Percentiles rank a stretch among this genome's conserved stretches.
phyloP scores from a whole-genome alignment of 2,329 filamentous ascomycete species.

The Gaeumannomyces sp. region DNA sequence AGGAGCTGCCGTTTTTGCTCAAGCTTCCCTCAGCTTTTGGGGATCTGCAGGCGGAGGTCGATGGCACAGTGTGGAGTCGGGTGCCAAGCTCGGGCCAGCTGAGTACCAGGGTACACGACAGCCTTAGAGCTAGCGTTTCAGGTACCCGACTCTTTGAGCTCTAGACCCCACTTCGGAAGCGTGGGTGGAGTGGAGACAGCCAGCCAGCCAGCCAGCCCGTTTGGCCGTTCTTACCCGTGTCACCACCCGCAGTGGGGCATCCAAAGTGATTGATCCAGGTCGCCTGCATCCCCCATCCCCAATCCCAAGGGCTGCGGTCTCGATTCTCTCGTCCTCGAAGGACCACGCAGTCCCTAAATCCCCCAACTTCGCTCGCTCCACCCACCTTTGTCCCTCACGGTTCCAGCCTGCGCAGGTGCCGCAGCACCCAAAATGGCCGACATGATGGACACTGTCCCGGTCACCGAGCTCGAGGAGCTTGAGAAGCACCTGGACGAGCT shows the following conservation, averaged over 20 bases:
- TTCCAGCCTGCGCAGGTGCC: background rate
- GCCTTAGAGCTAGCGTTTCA: background rate
- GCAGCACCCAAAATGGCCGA: background rate
- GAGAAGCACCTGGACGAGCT: constrained; percentile 47
- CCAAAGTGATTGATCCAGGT: background rate
- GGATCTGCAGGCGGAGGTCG: background rate
- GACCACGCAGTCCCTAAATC: too few species aligned
- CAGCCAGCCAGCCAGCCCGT: background rate
- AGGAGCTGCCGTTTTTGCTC: background rate
- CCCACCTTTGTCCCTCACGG: background rate
- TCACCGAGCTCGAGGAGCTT: constrained; percentile 48
- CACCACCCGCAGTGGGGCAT: background rate
- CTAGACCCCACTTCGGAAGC: background rate
- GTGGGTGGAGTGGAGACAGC: background rate
- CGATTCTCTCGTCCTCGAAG: background rate
- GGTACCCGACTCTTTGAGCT: too few species aligned
- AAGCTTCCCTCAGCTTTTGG: background rate
- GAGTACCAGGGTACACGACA: background rate
- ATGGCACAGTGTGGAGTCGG: background rate
- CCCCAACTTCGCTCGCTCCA: too few species aligned
- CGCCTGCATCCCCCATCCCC: too few species aligned
- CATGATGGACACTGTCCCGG: constrained; percentile 34
- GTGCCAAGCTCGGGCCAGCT: background rate
- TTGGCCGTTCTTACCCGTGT: too few species aligned
- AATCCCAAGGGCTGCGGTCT: background rate